Base-by-base conservation (phyloP, 2,329 filamentous ascomycete genomes). In the Thelonectria rubi region DNA sequence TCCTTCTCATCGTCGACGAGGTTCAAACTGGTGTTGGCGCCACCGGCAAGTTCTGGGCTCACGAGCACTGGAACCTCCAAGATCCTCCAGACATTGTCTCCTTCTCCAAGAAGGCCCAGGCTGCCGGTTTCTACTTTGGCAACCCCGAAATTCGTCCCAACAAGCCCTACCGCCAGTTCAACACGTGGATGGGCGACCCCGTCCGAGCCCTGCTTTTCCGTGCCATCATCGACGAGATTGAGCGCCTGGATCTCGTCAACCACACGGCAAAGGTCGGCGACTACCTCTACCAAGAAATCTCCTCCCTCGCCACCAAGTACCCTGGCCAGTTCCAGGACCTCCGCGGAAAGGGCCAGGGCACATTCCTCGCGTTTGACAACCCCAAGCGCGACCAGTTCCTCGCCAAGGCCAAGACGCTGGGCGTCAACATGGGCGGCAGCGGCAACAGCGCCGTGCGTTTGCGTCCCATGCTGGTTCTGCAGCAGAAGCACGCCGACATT, bases 171-270 rank as follows among this genome's bases (percentile, higher is more conserved):
- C 89, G 93, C 64, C 93, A 97, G 80, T 97, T 97, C 85, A 97
- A 97, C 84, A 97, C 93, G 50, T 97, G 93, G 93, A 96, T 97
- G 90, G 93, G 93, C 72, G 93, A 97, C 80, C 93, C 93, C 15
- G 89, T 91, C 14, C 89, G 92, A 62, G 92, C 91, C 15, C 81
- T 97, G 62, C 84, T 97, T 68, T 97, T 96, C 89, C 88, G 91
- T 65, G 90, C 88, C 73, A 97, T 97, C 79, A 86, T 94, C 74
- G 80, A 91, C 60, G 93, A 97, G 81, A 89, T 97, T 58, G 82
- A 93, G 78, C 82, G 87, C 52, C 82, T 91, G 59, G 86, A 90
- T 72, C 85, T 97, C n/a, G 92, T 97, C 53, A 82, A 87, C 74
- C 84, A 93, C 79, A 97, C 94, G 2, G 91, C 91, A 37, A 79